Conservation (phyloP, 257 asterid genomes). For the Nicotiana otophora region DNA sequence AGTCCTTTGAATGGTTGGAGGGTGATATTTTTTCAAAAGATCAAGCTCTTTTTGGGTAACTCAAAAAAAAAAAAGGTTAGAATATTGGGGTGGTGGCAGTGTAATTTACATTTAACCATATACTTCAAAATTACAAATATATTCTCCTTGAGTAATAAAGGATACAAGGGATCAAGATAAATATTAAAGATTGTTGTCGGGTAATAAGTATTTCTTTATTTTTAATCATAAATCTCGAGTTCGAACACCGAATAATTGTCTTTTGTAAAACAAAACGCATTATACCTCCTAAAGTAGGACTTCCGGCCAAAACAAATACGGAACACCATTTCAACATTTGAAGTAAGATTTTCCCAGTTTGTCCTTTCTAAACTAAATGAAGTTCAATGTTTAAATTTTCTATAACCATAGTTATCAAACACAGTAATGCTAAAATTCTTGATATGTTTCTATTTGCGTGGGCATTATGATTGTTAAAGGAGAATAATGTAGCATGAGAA, state of each 20-base stretch:
- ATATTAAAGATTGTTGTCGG: too few species aligned
- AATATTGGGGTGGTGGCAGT: too few species aligned
- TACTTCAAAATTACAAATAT: background rate
- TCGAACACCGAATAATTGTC: too few species aligned
- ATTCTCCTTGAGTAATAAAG: background rate
- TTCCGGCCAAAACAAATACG: too few species aligned
- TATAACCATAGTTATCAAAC: background rate
- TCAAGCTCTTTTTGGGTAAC: too few species aligned
- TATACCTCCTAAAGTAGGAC: too few species aligned
- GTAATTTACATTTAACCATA: background rate
- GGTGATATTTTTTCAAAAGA: too few species aligned
- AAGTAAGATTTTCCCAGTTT: background rate
- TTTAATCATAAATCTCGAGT: too few species aligned
- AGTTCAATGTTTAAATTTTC: background rate
- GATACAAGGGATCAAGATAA: background rate
- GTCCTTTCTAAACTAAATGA: background rate
- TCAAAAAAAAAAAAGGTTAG: too few species aligned
- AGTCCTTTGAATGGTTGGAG: background rate
- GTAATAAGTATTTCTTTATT: too few species aligned
- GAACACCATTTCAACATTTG: background rate
- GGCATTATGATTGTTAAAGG: background rate
- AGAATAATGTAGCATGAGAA: slow-evolving; percentile 1
- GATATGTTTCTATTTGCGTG: background rate
- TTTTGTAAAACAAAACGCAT: too few species aligned
- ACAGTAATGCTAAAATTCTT: background rate